phyloP scores from a whole-genome alignment of 129 eudicot species.

The Ambrosia artemisiifolia region DNA sequence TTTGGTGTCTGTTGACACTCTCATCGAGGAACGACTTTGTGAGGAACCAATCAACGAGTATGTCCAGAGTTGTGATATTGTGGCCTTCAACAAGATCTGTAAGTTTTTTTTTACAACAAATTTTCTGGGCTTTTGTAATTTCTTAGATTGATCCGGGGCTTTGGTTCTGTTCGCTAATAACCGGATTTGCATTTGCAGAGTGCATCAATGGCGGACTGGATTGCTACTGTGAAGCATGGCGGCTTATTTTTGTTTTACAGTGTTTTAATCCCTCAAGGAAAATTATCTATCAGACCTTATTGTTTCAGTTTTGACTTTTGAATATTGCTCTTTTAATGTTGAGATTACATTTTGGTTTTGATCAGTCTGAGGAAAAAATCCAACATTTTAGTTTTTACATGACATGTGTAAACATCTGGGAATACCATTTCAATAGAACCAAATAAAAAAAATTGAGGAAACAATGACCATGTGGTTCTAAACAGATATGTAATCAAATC shows the following conservation, averaged over 20 bases:
- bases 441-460: too few relatives aligned
- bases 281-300: not conserved
- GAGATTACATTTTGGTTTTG: not conserved
- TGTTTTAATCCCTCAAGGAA: not conserved
- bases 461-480: too few relatives aligned
- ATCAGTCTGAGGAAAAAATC: not conserved
- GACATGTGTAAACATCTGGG: not conserved
- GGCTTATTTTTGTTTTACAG: not conserved
- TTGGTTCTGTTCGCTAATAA: not conserved
- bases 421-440: too few relatives aligned
- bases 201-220: not conserved
- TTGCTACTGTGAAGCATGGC: constrained; percentile 8
- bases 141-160: not conserved
- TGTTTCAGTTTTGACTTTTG: constrained; percentile 16
- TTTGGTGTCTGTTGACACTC: constrained; percentile 74
- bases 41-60: constrained; percentile 76
- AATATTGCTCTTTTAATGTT: not conserved
- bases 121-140: not conserved
- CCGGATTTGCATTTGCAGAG: constrained; percentile 26
- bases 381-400: not conserved
- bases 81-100: constrained; percentile 95
- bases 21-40: constrained; percentile 64
- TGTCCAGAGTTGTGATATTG: constrained; percentile 93
- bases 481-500: too few relatives aligned
- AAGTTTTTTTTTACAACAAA: constrained; percentile 2